Base-by-base conservation (phyloP, 2,329 filamentous ascomycete species). In the Aspergillus unguis region DNA sequence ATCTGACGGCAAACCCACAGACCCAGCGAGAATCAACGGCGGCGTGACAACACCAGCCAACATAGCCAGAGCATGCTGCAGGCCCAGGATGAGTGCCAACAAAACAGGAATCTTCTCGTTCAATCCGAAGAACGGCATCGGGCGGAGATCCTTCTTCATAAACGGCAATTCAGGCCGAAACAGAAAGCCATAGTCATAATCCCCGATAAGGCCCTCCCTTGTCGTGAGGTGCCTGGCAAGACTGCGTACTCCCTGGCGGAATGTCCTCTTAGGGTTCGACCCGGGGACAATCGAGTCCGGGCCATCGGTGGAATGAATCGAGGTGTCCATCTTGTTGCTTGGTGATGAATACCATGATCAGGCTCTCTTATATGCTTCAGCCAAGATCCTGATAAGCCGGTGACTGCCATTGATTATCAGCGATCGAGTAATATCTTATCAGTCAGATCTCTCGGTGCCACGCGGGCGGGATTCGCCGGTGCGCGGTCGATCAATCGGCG, bases 161-260 rank as follows among this genome's bases (percentile, higher is more conserved):
- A 96, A 96, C 0, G 92, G 92, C 27, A 96, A 72, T 60, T 88
- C 91, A 1, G 80, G 88, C 26, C 77, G 84, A 77, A 96, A 95
- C 33, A 96, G 84, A 65, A 90, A 94, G 33, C 70, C 88, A 80
- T 96, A 96, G 78, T 96, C 88, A 71, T 96, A 96, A 62, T 85
- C 79, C 56, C 92, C 92, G 52, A 96, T 71, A 27, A 96, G 79
- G 10, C 92, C 92, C 1, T 91, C 80, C 55, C 77, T 84, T 2
- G 50, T 52, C 3, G 50, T 52, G 10, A 51, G 37, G 17, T 31
- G 9, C 6, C 10, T 44, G 17, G 44, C 42, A 10, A 51, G 8
- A n/a, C 26, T 10, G 29, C 31, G 41, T 41, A 44, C 8, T 9
- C 25, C 5, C 26, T 48, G 44, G 25, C 10, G 9, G 6, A 48